Evolutionary conservation across 2,329 filamentous ascomycete genomes (phyloP), one percentile per base, ranked within the genome.

Genomic region (Fusarium acutatum): DNA sequence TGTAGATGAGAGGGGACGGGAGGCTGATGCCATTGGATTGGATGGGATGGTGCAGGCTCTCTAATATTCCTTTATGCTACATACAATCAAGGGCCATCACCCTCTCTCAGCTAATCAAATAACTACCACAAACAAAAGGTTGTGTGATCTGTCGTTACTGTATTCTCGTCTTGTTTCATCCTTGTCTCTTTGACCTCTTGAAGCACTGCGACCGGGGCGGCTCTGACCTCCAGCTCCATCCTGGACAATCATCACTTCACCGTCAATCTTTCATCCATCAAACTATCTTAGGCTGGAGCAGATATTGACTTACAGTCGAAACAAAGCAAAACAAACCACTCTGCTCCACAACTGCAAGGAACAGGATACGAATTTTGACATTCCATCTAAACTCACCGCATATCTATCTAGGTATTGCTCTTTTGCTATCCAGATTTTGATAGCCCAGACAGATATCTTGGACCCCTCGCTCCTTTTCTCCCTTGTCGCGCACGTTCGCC

Each of bases 211-310:
- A 71, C 58, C 57, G 57, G 63, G 61, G 71, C 53, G 54, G 54
- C 67, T 74, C 56, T 57, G 62, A 46, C 60, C 41, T 71, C 50
- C 38, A 66, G 49, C 41, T 65, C 46, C 46, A 60, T 68, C 32
- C 37, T 57, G 32, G 24, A 34, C 34, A 52, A 61, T 57, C 44
- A 59, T 60, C 63, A 67, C 72, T 69, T 74, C 72, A 75, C 72
- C 72, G 72, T 73, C 69, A 74, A 70, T 74, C 70, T 69, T 50
- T 60, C 60, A 61, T 69, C 64, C 63, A 63, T 57, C 52, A 58
- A 58, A 57, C 61, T 60, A 47, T 57, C 58, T n/a, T 32, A 32
- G 47, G 47, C 60, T 61, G 37, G 24, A 49, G 38, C 59, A 65
- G 58, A 61, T 63, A 74, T 52, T 41, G 34, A 54, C 50, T 38